Conservation (phyloP, 257 asterid species). For the Solanum gracilifrons region DNA sequence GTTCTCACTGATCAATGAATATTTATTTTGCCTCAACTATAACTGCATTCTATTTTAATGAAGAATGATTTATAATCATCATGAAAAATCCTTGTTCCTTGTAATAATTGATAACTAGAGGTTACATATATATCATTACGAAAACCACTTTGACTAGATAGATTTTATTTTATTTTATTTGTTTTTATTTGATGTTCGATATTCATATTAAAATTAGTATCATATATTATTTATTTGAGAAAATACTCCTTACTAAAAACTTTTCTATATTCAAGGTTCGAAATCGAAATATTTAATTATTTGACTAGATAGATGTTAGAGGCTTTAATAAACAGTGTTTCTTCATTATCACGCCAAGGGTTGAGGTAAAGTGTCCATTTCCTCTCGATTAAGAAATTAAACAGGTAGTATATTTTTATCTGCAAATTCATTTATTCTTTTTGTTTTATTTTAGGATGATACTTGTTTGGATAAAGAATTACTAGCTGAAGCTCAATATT, state of each 20-base stretch:
- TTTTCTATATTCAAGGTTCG: too few relatives aligned
- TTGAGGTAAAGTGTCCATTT: neutral
- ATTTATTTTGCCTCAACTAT: neutral
- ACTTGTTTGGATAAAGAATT: neutral
- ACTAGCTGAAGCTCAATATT: neutral
- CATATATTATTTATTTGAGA: fast-evolving
- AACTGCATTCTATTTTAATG: neutral
- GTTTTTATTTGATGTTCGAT: neutral
- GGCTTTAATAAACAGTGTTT: neutral
- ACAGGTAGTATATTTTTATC: neutral
- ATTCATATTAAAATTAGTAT: neutral
- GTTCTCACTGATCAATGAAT: neutral
- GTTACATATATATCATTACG: neutral
- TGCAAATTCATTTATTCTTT: neutral
- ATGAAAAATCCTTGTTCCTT: neutral
- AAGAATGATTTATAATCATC: neutral
- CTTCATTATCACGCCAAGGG: neutral
- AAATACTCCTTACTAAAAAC: fast-evolving
- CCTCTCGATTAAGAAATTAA: neutral
- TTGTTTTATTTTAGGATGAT: neutral
- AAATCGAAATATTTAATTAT: neutral
- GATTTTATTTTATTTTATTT: neutral
- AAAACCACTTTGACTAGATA: neutral
- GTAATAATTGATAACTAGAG: neutral
- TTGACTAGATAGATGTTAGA: neutral